These are phyloP conservation scores for Rutidosis leptorrhynchoides DNA, from an alignment of 129 eudicot species.

Conservation along the genomic window DNA sequence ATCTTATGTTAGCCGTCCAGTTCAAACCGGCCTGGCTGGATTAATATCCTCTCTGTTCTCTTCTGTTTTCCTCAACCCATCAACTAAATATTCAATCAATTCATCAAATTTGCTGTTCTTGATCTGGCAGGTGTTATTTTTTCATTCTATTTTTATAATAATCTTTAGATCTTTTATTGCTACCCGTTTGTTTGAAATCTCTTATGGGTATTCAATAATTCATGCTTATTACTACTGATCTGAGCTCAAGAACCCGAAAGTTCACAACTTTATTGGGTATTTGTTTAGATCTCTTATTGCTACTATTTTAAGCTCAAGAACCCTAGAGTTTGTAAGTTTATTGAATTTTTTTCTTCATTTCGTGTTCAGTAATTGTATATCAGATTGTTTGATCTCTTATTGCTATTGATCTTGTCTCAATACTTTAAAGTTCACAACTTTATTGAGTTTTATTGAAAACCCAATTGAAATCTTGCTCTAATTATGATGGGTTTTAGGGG, in stretches of 20 bases:
- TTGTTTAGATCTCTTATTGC: not conserved
- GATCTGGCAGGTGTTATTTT: conserved; percentile 35
- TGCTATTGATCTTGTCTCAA: not conserved
- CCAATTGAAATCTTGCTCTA: conserved; percentile 1
- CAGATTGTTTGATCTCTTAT: not conserved
- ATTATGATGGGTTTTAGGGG: conserved; percentile 40
- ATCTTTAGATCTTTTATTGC: not conserved
- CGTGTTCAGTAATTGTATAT: not conserved
- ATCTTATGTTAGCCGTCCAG: conserved; percentile 40
- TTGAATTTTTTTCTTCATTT: not conserved
- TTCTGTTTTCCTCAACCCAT: conserved; percentile 14
- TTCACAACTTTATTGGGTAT: not conserved
- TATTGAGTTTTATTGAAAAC: not conserved
- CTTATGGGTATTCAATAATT: not conserved
- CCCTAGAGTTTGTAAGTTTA: not conserved
- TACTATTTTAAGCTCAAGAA: not conserved
- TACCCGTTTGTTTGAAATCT: not conserved
- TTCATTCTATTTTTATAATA: conserved; percentile 24
- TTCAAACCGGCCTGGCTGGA: conserved; percentile 38
- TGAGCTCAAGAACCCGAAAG: not conserved
- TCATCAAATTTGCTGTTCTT: conserved; percentile 32
- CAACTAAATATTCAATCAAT: conserved; percentile 21
- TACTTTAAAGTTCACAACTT: not conserved
- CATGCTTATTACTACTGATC: not conserved
- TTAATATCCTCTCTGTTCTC: conserved; percentile 19